These are phyloP conservation scores for Lonicera japonica DNA, from an alignment of 129 eudicot species.

Conservation along the genomic window DNA sequence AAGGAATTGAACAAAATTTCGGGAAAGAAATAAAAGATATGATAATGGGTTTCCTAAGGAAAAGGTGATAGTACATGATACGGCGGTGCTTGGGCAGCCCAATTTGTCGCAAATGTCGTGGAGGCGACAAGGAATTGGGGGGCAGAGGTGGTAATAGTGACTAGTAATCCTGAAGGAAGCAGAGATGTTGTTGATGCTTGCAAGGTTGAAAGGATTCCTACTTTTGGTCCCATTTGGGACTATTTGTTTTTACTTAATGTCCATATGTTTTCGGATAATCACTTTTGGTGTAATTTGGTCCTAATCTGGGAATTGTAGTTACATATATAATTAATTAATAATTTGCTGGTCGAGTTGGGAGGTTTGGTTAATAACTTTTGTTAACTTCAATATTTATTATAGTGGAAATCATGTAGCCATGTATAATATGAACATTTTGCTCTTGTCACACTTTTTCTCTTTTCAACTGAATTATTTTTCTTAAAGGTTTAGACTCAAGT, in stretches of 20 bases:
- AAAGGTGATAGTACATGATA: slow-evolving; percentile 70
- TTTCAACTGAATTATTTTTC: too few species aligned
- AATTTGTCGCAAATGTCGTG: slow-evolving; percentile 56
- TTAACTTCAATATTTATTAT: too few species aligned
- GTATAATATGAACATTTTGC: too few species aligned
- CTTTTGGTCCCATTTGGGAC: slow-evolving; percentile 88
- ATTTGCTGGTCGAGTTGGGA: too few species aligned
- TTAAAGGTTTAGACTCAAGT: too few species aligned
- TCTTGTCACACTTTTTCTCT: too few species aligned
- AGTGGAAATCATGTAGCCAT: too few species aligned
- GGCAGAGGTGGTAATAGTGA: slow-evolving; percentile 73
- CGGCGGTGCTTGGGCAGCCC: slow-evolving; percentile 64
- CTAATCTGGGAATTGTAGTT: too few species aligned
- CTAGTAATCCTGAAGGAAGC: slow-evolving; percentile 74
- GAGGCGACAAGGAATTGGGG: slow-evolving; percentile 47
- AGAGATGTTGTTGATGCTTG: slow-evolving; percentile 79
- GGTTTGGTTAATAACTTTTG: too few species aligned
- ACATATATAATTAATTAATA: too few species aligned
- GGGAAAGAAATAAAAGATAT: slow-evolving; percentile 55
- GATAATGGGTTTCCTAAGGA: slow-evolving; percentile 50
- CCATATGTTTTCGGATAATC: too few species aligned
- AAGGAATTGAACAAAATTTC: slow-evolving; percentile 64
- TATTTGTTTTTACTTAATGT: slow-evolving; percentile 34
- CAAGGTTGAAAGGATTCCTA: slow-evolving; percentile 58
- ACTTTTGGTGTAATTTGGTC: too few species aligned